These are phyloP conservation scores for Solanum pinnatisectum DNA, from an alignment of 257 asterid species.

Conservation along the genomic window DNA sequence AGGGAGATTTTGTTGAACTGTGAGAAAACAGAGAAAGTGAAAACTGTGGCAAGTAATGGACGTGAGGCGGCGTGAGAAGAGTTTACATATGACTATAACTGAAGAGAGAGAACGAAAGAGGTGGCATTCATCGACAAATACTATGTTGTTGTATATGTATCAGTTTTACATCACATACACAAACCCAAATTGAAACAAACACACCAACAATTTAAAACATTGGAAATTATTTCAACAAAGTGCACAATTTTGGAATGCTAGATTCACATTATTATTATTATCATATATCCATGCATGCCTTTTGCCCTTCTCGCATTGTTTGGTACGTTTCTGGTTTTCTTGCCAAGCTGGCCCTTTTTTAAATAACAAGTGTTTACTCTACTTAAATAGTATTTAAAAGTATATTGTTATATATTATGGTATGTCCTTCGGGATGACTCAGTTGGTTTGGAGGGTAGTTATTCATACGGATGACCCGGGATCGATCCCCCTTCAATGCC, in stretches of 20 bases:
- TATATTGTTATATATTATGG: no score
- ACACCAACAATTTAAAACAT: background rate
- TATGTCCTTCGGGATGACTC: no score
- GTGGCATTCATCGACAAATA: background rate
- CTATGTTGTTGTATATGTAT: background rate
- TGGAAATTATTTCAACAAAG: background rate
- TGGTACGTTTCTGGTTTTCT: background rate
- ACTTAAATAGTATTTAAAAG: background rate
- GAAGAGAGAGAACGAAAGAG: slow-evolving; percentile 1
- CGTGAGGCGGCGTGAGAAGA: slow-evolving; percentile 3
- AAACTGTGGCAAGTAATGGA: background rate
- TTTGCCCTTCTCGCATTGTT: background rate
- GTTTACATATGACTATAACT: background rate
- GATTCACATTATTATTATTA: background rate
- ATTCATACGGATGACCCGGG: no score
- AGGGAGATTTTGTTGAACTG: background rate
- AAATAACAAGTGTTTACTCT: no score
- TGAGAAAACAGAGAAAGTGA: background rate
- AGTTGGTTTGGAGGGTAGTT: no score
- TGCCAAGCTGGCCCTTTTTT: background rate
- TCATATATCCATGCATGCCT: background rate
- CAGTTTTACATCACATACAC: background rate
- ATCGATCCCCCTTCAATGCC: no score
- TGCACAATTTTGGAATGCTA: background rate
- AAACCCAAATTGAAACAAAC: background rate